Evolutionary conservation across 179 eudicot species (phyloP).

Genomic region (Amaranthus tricolor): DNA sequence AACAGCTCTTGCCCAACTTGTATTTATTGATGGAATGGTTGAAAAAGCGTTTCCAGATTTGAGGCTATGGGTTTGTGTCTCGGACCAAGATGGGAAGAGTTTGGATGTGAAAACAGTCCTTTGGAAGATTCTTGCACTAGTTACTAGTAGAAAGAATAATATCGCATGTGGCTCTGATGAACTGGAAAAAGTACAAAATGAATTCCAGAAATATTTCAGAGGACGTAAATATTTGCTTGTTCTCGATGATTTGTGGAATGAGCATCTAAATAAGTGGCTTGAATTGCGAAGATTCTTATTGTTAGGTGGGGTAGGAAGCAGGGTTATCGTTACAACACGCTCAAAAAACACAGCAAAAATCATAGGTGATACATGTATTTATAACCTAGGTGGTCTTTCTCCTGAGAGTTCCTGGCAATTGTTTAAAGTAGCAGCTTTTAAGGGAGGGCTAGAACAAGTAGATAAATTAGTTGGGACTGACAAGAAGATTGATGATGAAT

Average conservation of each 20-base stretch:
- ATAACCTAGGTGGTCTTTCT: slow-evolving; percentile 3
- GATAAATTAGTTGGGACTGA: neutral
- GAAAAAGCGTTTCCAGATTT: neutral
- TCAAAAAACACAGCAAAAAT: neutral
- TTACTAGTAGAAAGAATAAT: neutral
- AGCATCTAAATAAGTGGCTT: slow-evolving; percentile 17
- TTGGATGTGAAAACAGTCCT: neutral
- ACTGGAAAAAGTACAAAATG: slow-evolving; percentile 1
- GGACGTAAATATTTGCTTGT: slow-evolving; percentile 24
- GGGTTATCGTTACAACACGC: slow-evolving; percentile 22
- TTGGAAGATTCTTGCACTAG: neutral
- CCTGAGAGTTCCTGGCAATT: slow-evolving; percentile 25
- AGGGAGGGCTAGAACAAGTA: neutral
- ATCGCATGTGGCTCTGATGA: neutral
- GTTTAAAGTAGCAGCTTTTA: slow-evolving; percentile 21
- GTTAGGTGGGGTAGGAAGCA: slow-evolving; percentile 14
- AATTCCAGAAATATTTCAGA: neutral
- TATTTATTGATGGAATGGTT: neutral
- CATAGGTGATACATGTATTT: neutral
- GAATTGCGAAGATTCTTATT: slow-evolving; percentile 4
- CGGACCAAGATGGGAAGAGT: neutral
- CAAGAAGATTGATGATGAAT: neutral
- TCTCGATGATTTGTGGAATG: neutral
- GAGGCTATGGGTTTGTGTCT: neutral
- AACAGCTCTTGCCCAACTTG: neutral